A percentile compares a stretch with the other conserved stretches of the same genome.
Evolutionary conservation across 495 filamentous ascomycete species (phyloP).

Genomic region (Hyaloscypha hepaticicola): DNA sequence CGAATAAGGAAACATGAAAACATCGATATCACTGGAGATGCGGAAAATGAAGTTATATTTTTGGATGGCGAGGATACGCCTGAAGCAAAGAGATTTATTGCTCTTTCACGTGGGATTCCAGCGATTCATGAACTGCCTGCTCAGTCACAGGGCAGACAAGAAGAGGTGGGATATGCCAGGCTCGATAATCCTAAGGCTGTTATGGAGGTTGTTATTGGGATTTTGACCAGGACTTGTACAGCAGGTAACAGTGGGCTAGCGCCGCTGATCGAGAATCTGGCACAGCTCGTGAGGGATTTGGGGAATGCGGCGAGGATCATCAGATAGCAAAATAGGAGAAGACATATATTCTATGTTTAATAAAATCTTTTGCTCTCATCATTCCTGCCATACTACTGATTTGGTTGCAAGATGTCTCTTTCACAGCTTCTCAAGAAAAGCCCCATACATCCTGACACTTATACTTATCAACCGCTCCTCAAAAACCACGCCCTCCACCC

Average conservation of each 20-base stretch:
- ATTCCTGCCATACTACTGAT: too few relatives aligned
- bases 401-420: too few relatives aligned
- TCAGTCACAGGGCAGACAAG: not conserved
- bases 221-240: conserved; percentile 47
- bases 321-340: not conserved
- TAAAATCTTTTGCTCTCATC: too few relatives aligned
- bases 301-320: conserved; percentile 7
- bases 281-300: conserved; percentile 23
- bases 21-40: conserved; percentile 13
- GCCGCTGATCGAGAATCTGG: conserved; percentile 24
- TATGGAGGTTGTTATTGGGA: conserved; percentile 46
- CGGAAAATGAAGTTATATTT: conserved; percentile 8
- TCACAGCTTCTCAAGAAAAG: too few relatives aligned
- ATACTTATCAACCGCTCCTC: not conserved
- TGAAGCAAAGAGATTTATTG: conserved; percentile 1
- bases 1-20: conserved; percentile 12
- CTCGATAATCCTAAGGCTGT: conserved; percentile 39
- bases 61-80: conserved; percentile 9
- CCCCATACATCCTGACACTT: not conserved
- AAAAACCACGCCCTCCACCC: not conserved
- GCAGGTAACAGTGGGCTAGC: conserved; percentile 25
- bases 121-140: conserved; percentile 12
- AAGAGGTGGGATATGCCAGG: not conserved
- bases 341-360: too few relatives aligned
- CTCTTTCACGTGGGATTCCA: not conserved